Evolutionary conservation across 495 filamentous ascomycete genomes (phyloP).

Genomic region (Aspergillus affinis): DNA sequence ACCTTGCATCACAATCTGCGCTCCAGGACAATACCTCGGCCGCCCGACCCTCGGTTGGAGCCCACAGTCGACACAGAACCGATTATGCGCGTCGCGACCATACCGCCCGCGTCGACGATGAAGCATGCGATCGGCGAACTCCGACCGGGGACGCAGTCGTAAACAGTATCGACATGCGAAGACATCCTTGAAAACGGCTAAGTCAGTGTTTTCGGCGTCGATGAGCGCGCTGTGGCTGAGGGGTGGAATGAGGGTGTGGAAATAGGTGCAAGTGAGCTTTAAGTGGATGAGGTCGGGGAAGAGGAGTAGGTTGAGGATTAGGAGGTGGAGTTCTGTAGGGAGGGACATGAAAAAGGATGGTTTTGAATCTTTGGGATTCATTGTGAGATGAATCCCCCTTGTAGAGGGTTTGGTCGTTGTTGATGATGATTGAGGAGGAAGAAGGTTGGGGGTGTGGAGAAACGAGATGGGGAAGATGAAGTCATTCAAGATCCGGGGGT

Average conservation of each 20-base stretch:
- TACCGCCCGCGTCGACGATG: slow-evolving; percentile 22
- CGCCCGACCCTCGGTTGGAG: slow-evolving; percentile 24
- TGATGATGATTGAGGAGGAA: too few relatives aligned
- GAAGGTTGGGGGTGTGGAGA: too few relatives aligned
- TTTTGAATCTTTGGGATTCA: background rate
- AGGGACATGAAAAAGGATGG: slow-evolving; percentile 23
- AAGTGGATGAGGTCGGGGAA: slow-evolving; percentile 56
- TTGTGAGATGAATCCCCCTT: slow-evolving; percentile 55
- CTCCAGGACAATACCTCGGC: slow-evolving; percentile 35
- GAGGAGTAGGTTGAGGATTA: slow-evolving; percentile 54
- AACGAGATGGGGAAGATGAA: too few relatives aligned
- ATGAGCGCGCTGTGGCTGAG: slow-evolving; percentile 31
- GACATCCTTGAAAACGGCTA: slow-evolving; percentile 26
- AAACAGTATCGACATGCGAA: slow-evolving; percentile 42
- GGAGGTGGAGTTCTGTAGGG: slow-evolving; percentile 57
- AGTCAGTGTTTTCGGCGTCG: slow-evolving; percentile 23
- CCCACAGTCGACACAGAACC: slow-evolving; percentile 43
- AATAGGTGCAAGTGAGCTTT: slow-evolving; percentile 43
- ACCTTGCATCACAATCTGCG: slow-evolving; percentile 25
- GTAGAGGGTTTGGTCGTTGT: slow-evolving; percentile 46
- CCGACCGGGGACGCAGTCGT: slow-evolving; percentile 27
- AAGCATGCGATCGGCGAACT: slow-evolving; percentile 36
- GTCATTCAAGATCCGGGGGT: too few relatives aligned
- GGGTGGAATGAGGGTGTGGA: slow-evolving; percentile 25
- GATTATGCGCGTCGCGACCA: slow-evolving; percentile 23